A percentile compares a stretch with the other conserved stretches of the same genome.
phyloP scores from a whole-genome alignment of 805 yeast genomes.

The Ogataea minuta region DNA sequence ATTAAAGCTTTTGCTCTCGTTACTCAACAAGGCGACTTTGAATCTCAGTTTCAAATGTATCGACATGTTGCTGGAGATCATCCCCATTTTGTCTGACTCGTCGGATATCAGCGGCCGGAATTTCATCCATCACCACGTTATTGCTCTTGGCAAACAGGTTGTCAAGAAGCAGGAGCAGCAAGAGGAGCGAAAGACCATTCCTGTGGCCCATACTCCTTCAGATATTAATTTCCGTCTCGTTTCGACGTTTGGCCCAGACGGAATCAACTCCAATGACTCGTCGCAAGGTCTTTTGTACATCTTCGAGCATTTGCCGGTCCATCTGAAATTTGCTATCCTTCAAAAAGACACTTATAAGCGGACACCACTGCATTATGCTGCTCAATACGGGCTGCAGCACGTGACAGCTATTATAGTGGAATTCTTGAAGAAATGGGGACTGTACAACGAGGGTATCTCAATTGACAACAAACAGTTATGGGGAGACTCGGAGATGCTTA shows the following conservation, averaged over 20 bases:
- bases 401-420: conserved; percentile 58
- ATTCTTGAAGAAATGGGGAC: conserved; percentile 56
- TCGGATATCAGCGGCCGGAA: conserved; percentile 79
- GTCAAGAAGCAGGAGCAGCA: conserved; percentile 29
- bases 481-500: conserved; percentile 77
- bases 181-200: conserved; percentile 24
- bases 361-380: conserved; percentile 87
- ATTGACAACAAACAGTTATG: conserved; percentile 57
- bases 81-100: conserved; percentile 57
- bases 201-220: conserved; percentile 44
- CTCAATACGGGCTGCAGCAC: conserved; percentile 77
- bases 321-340: conserved; percentile 52
- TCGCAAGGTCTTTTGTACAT: conserved; percentile 60
- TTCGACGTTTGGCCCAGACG: conserved; percentile 61
- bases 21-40: conserved; percentile 65
- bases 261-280: conserved; percentile 55
- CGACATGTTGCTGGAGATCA: conserved; percentile 48
- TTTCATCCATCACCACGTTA: conserved; percentile 80
- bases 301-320: conserved; percentile 53
- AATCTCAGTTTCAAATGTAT: conserved; percentile 56
- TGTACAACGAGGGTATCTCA: conserved; percentile 47
- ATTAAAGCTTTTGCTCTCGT: conserved; percentile 52
- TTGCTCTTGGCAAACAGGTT: conserved; percentile 69
- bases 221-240: conserved; percentile 46
- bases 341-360: conserved; percentile 74